Conservation (phyloP, 2,329 filamentous ascomycete genomes). For the Colletotrichum gigasporum region DNA sequence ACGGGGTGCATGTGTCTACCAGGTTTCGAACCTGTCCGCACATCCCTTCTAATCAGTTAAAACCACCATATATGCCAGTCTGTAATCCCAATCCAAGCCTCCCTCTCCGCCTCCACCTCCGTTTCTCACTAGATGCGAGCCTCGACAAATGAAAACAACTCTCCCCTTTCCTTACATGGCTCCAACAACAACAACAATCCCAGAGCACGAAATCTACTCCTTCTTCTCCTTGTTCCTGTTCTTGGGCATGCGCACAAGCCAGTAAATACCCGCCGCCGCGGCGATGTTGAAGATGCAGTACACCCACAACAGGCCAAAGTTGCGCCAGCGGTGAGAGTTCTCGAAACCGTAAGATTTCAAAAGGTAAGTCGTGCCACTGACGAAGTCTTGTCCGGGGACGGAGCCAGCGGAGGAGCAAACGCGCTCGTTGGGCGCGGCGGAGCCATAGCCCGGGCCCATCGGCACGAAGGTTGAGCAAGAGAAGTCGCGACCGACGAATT, state of each 20-base stretch:
- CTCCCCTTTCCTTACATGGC: background rate
- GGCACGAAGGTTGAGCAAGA: constrained; percentile 53
- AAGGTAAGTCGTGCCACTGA: constrained; percentile 60
- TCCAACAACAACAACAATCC: no score
- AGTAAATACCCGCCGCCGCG: constrained; percentile 58
- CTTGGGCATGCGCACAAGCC: constrained; percentile 47
- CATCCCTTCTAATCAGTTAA: no score
- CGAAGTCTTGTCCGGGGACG: constrained; percentile 49
- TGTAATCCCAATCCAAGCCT: no score
- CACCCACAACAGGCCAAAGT: constrained; percentile 63
- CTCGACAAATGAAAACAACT: no score
- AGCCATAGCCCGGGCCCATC: constrained; percentile 37
- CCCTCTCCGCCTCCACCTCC: no score
- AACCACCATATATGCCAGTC: no score
- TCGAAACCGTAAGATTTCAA: constrained; percentile 56
- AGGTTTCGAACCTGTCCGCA: no score
- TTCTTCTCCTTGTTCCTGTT: constrained; percentile 4
- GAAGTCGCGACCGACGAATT: constrained; percentile 60
- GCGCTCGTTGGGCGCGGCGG: constrained; percentile 39
- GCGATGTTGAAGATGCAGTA: constrained; percentile 60
- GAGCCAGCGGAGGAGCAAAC: constrained; percentile 61
- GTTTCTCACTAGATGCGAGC: no score
- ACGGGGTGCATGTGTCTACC: no score
- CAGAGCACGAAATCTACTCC: no score
- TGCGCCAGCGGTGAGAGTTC: constrained; percentile 62